Base-by-base conservation (phyloP, 305 asterid species). In the Galium porrigens region DNA sequence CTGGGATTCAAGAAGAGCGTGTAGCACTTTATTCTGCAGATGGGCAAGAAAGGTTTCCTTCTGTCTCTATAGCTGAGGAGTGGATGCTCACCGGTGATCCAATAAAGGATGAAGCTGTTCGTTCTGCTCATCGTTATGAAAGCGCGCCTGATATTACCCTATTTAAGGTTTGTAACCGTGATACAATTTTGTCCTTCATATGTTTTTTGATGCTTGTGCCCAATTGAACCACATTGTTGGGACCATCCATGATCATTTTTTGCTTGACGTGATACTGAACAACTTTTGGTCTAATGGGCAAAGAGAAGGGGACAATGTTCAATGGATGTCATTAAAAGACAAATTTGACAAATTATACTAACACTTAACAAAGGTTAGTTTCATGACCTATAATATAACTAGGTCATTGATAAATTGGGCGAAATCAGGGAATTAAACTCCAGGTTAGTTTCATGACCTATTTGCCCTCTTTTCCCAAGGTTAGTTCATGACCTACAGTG, bases 71-170 rank as follows among this genome's bases (percentile, higher is more conserved):
- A 70, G 84, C 99, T 63, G 88, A 94, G 67, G 95, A 89, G 83
- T 92, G 99, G 99, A 92, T 92, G 99, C 94, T 92, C 62, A 83
- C 96, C 55, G 96, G 97, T 67, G 88, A 85, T 80, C 72, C 76
- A 3, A 61, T 67, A 68, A 92, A 92, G 90, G 99, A 92, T 79
- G 96, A 84, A 71, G 86, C 82, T 76, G 86, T 92, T 68, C 95
- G 99, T 61, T 83, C 90, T 76, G 82, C 97, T 79, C 97, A 89
- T 79, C 88, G 83, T 65, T 92, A 80, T 75, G 97, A 92, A 81
- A 89, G 96, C 79, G 84, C 96, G 58, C 99, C 99, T 25, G 99
- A 92, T 80, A 86, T 87, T 65, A 83, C 77, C 76, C 85, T 92
- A 64, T 92, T 89, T 83, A 89, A 87, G 99, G 99, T 92, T 82